Evolutionary conservation across 1,139 yeast species (phyloP).

Genomic region (Nakaseomyces sp.): DNA sequence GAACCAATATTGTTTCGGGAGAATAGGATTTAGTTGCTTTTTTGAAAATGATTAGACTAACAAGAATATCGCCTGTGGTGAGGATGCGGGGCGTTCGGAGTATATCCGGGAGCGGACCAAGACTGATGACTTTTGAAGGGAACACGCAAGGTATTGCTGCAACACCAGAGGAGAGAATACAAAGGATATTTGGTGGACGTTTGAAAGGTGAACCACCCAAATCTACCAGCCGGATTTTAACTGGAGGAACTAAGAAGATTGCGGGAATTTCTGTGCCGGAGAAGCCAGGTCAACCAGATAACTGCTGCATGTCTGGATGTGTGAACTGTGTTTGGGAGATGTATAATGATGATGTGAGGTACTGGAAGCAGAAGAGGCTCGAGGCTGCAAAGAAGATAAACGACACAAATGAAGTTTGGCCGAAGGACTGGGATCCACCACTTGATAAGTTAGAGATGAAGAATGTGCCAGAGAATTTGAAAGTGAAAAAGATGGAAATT

Average conservation of each 20-base stretch:
- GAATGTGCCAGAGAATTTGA: conserved; percentile 34
- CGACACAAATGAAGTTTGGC: conserved; percentile 61
- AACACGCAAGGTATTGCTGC: conserved; percentile 35
- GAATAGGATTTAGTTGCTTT: not conserved
- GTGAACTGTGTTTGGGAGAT: conserved; percentile 95
- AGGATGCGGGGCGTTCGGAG: not conserved
- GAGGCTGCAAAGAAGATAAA: conserved; percentile 52
- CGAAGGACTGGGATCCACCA: conserved; percentile 71
- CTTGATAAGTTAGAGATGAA: conserved; percentile 34
- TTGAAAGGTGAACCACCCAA: conserved; percentile 46
- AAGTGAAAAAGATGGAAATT: conserved; percentile 22
- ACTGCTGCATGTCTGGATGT: conserved; percentile 97
- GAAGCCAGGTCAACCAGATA: conserved; percentile 81
- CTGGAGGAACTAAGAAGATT: conserved; percentile 40
- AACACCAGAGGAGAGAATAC: conserved; percentile 43
- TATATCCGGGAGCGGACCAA: not conserved
- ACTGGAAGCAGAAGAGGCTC: conserved; percentile 58
- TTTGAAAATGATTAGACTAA: not conserved
- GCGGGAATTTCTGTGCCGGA: conserved; percentile 75
- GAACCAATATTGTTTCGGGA: too few species aligned
- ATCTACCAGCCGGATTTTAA: conserved; percentile 42
- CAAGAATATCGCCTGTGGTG: not conserved
- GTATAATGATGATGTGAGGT: conserved; percentile 76
- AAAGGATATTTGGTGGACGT: conserved; percentile 49
- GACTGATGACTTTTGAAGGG: conserved; percentile 39